Conservation (phyloP, 108 stramenopile genomes). For the Pseudonitzschia pungens region DNA sequence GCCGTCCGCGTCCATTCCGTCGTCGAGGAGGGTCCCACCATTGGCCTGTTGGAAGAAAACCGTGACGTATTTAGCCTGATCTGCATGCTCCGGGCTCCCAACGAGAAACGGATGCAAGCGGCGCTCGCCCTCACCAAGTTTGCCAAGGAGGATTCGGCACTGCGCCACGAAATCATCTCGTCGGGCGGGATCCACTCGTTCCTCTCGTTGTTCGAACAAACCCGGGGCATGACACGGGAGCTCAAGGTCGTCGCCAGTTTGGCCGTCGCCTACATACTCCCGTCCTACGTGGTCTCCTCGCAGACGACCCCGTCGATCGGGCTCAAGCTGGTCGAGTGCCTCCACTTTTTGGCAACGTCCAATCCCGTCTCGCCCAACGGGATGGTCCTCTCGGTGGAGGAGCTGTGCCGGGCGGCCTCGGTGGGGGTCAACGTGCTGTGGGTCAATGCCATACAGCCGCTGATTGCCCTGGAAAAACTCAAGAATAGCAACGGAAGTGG, state of each 20-base stretch:
- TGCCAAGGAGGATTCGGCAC: constrained; percentile 32
- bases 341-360: constrained; percentile 44
- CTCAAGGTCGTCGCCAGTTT: constrained; percentile 50
- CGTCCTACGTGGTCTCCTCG: constrained; percentile 42
- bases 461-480: constrained; percentile 21
- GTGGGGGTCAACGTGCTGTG: constrained; percentile 49
- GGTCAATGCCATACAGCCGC: constrained; percentile 47
- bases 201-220: constrained; percentile 44
- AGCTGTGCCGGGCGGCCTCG: constrained; percentile 45
- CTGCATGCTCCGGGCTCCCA: constrained; percentile 52
- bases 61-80: constrained; percentile 59
- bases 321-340: constrained; percentile 53
- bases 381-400: constrained; percentile 35
- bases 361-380: constrained; percentile 26
- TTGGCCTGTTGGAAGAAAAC: constrained; percentile 48
- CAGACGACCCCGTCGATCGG: constrained; percentile 32
- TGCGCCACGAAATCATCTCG: constrained; percentile 51
- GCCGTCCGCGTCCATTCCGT: no score
- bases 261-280: constrained; percentile 55
- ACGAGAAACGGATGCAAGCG: constrained; percentile 38
- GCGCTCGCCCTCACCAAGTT: constrained; percentile 57
- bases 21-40: constrained; percentile 29
- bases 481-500: no score
- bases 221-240: constrained; percentile 25
- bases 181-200: constrained; percentile 69